These are phyloP conservation scores for Puccinia polysora DNA, from an alignment of 1,284 basidiomycete genomes.

Conservation along the genomic window DNA sequence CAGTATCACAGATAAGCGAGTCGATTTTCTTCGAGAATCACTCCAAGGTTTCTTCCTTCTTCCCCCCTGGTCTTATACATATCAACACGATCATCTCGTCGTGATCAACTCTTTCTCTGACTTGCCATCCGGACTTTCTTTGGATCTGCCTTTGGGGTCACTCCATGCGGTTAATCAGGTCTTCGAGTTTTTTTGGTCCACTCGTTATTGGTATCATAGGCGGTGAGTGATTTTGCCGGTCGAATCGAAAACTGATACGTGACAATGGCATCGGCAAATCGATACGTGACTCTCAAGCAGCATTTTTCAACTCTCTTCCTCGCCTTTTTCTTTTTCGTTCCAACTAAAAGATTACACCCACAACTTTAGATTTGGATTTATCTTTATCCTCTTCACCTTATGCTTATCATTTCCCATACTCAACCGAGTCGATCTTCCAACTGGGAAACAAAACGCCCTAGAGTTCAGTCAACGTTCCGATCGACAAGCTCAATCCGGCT, in stretches of 20 bases:
- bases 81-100: no score
- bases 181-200: conserved; percentile 81
- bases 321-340: not conserved
- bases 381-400: conserved; percentile 76
- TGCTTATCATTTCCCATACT: conserved; percentile 73
- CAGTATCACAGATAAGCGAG: conserved; percentile 78
- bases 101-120: no score
- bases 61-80: no score
- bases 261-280: no score
- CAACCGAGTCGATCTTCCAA: conserved; percentile 15
- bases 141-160: not conserved
- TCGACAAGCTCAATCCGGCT: not conserved
- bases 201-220: conserved; percentile 74
- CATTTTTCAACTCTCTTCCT: not conserved
- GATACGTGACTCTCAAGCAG: no score
- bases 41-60: not conserved
- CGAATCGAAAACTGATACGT: no score
- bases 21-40: not conserved
- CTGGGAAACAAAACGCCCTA: conserved; percentile 28
- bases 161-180: conserved; percentile 61
- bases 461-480: conserved; percentile 14
- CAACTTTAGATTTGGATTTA: conserved; percentile 78
- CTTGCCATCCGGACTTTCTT: no score
- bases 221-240: conserved; percentile 72
- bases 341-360: conserved; percentile 23